Evolutionary conservation across 768 basidiomycete species (phyloP).

Genomic region (Amanita thiersii): DNA sequence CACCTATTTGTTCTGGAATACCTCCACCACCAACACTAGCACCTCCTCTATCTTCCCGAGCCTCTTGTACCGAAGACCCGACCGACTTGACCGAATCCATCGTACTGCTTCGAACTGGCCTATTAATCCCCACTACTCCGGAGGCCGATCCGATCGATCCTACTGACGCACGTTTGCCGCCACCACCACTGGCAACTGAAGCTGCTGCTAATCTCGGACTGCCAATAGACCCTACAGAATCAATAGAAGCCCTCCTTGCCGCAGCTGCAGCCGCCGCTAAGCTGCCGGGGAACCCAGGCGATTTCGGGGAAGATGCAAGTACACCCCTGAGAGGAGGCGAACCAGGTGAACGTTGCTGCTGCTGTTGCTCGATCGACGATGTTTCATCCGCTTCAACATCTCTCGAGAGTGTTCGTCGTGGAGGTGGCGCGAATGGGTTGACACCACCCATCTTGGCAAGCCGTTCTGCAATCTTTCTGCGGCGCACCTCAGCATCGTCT

Average conservation of each 20-base stretch:
- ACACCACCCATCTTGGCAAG: constrained; percentile 64
- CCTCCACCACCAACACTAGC: neutral
- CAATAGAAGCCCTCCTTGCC: neutral
- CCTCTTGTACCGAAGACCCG: neutral
- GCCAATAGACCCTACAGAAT: constrained; percentile 4
- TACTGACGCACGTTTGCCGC: neutral
- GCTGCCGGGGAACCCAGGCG: neutral
- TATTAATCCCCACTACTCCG: neutral
- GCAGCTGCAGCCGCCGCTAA: neutral
- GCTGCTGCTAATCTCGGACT: constrained; percentile 7
- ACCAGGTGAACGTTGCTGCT: constrained; percentile 7
- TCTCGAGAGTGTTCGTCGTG: constrained; percentile 11
- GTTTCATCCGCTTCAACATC: constrained; percentile 10
- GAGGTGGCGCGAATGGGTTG: constrained; percentile 36
- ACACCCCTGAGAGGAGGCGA: constrained; percentile 8
- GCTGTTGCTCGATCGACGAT: neutral
- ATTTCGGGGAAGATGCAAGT: constrained; percentile 5
- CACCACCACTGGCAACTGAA: too few species aligned
- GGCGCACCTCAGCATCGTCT: constrained; percentile 46
- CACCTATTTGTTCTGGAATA: constrained; percentile 5
- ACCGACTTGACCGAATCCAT: constrained; percentile 4
- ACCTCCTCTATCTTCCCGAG: neutral
- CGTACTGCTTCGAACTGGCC: neutral
- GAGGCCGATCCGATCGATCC: neutral
- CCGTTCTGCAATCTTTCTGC: constrained; percentile 53